Evolutionary conservation across 2,329 filamentous ascomycete species (phyloP).

Genomic region (Chaetomiaceae sp.): DNA sequence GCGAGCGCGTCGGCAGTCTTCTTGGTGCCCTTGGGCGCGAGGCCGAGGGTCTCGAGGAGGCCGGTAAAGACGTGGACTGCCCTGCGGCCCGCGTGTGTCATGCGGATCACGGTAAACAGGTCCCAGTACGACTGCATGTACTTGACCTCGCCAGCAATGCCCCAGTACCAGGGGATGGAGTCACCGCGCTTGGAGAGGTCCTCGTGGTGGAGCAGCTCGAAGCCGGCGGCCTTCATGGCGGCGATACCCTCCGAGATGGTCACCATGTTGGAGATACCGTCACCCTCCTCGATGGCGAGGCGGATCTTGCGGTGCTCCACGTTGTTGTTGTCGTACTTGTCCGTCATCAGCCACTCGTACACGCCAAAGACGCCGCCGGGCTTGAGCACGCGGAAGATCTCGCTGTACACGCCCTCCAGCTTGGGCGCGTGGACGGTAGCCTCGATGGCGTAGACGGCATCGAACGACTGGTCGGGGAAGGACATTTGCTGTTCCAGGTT

Average conservation of each 20-base stretch:
- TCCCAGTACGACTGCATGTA: constrained; percentile 78
- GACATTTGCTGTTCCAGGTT: constrained; percentile 69
- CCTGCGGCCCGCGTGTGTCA: constrained; percentile 79
- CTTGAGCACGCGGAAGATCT: constrained; percentile 94
- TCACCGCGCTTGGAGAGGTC: constrained; percentile 77
- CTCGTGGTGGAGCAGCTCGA: constrained; percentile 76
- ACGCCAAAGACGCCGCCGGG: constrained; percentile 93
- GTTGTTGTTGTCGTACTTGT: constrained; percentile 87
- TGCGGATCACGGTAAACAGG: constrained; percentile 75
- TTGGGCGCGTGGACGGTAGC: constrained; percentile 92
- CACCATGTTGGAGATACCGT: constrained; percentile 98
- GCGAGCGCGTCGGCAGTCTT: constrained; percentile 93
- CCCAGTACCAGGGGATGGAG: constrained; percentile 88
- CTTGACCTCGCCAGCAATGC: constrained; percentile 76
- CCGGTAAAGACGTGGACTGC: constrained; percentile 74
- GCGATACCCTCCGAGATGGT: constrained; percentile 72
- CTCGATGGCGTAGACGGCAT: constrained; percentile 95
- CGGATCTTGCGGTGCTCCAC: constrained; percentile 82
- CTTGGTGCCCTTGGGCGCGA: constrained; percentile 79
- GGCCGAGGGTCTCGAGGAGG: constrained; percentile 64
- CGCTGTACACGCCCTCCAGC: constrained; percentile 85
- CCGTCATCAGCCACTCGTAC: constrained; percentile 99
- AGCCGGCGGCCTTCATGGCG: constrained; percentile 84
- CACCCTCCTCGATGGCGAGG: constrained; percentile 89
- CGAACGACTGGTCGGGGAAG: constrained; percentile 87